Evolutionary conservation across 805 yeast genomes (phyloP).

Genomic region (Yamadazyma sp.): DNA sequence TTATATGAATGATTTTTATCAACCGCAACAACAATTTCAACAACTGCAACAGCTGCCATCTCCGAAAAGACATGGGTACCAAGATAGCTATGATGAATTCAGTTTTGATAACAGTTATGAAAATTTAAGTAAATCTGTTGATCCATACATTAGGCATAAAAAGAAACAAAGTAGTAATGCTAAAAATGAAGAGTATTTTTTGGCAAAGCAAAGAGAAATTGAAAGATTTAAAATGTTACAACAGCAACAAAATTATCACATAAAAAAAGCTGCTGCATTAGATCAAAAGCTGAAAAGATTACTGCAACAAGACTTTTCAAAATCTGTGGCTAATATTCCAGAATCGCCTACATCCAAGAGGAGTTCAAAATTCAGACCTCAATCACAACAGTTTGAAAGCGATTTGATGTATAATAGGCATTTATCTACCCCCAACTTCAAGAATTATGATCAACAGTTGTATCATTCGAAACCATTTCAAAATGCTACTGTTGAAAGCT

Average conservation of each 20-base stretch:
- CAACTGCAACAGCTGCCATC: slow-evolving; percentile 7
- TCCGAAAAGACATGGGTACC: slow-evolving; percentile 11
- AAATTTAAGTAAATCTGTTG: slow-evolving; percentile 11
- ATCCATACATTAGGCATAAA: slow-evolving; percentile 6
- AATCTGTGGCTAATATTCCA: slow-evolving; percentile 10
- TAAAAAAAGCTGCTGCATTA: slow-evolving; percentile 16
- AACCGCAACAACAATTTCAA: slow-evolving; percentile 12
- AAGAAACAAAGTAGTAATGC: slow-evolving; percentile 1
- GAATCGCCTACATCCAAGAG: slow-evolving; percentile 10
- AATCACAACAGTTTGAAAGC: slow-evolving; percentile 13
- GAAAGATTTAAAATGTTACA: slow-evolving; percentile 28
- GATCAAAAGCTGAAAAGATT: slow-evolving; percentile 10
- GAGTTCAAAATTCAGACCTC: slow-evolving; percentile 16
- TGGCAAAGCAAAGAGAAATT: slow-evolving; percentile 26
- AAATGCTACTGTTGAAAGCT: slow-evolving; percentile 24
- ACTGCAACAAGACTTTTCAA: slow-evolving; percentile 14
- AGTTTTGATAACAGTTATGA: slow-evolving; percentile 26
- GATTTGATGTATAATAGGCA: slow-evolving; percentile 8
- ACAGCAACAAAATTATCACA: slow-evolving; percentile 28
- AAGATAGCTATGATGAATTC: slow-evolving; percentile 14
- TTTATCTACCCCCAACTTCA: slow-evolving; percentile 14
- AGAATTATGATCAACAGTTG: slow-evolving; percentile 6
- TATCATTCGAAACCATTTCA: slow-evolving; percentile 13
- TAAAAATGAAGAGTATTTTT: slow-evolving; percentile 16
- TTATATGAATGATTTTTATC: slow-evolving; percentile 3